phyloP scores from a whole-genome alignment of 441 rosid species.

The Raphanus hybrid region DNA sequence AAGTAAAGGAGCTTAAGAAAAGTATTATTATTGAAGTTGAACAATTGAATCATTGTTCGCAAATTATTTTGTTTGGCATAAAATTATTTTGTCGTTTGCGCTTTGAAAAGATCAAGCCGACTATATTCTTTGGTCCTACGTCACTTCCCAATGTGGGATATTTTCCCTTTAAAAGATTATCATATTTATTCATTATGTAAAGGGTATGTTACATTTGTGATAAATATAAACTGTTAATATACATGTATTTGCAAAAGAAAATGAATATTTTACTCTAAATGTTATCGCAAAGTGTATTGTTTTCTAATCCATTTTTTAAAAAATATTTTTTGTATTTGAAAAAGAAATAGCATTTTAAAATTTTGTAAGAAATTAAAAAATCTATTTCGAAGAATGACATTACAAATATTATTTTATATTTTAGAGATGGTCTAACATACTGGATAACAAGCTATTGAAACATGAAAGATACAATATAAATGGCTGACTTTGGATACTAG shows the following conservation, averaged over 20 bases:
- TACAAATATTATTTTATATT: too few species aligned
- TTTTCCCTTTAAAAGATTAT: constrained; percentile 3
- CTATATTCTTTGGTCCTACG: constrained; percentile 31
- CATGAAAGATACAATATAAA: too few species aligned
- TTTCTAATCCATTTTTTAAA: too few species aligned
- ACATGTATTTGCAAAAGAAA: background rate
- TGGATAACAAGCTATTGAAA: too few species aligned
- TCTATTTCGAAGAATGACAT: too few species aligned
- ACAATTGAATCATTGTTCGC: constrained; percentile 12
- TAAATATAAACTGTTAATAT: background rate
- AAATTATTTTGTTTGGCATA: constrained; percentile 2
- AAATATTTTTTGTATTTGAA: too few species aligned
- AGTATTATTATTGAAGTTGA: background rate
- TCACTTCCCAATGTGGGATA: constrained; percentile 15
- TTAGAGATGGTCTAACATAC: too few species aligned
- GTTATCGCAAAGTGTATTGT: too few species aligned
- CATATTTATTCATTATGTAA: background rate
- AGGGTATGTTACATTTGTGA: background rate
- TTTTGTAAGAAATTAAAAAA: too few species aligned
- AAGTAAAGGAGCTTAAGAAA: constrained; percentile 30
- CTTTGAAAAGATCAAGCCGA: constrained; percentile 27
- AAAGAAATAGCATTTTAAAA: too few species aligned
- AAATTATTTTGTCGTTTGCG: constrained; percentile 21
- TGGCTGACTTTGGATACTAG: too few species aligned
- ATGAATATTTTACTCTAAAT: too few species aligned